Conservation (phyloP, 2,329 filamentous ascomycete species). For the Penicillium sp. region DNA sequence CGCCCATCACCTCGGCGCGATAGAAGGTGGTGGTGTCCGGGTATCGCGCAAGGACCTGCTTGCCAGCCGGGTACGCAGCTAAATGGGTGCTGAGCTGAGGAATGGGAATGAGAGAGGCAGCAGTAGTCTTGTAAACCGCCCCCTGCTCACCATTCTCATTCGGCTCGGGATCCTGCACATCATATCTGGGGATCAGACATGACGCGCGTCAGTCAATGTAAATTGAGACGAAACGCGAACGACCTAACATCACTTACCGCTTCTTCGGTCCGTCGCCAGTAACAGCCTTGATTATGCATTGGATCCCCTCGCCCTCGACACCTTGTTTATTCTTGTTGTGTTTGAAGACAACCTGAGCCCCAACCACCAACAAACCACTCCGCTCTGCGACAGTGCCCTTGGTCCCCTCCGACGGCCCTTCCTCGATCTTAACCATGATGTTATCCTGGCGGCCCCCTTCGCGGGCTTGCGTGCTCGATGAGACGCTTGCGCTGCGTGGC, state of each 20-base stretch:
- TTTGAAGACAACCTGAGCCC: conserved; percentile 52
- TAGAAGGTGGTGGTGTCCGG: conserved; percentile 85
- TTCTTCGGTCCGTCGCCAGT: conserved; percentile 70
- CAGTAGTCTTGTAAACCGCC: conserved; percentile 64
- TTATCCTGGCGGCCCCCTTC: conserved; percentile 39
- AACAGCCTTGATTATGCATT: conserved; percentile 74
- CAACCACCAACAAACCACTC: conserved; percentile 44
- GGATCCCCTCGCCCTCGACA: conserved; percentile 59
- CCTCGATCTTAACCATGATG: conserved; percentile 43
- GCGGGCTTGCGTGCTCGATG: conserved; percentile 38
- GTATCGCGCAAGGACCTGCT: conserved; percentile 73
- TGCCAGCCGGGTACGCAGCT: conserved; percentile 62
- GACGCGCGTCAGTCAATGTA: conserved; percentile 16
- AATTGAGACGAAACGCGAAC: not conserved
- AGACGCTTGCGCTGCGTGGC: conserved; percentile 44
- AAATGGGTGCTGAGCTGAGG: conserved; percentile 60
- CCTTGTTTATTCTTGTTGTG: conserved; percentile 51
- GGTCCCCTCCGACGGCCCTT: conserved; percentile 41
- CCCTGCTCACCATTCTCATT: conserved; percentile 65
- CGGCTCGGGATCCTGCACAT: conserved; percentile 75
- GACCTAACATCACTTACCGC: conserved; percentile 42
- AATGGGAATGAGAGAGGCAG: conserved; percentile 74
- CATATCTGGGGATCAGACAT: conserved; percentile 54
- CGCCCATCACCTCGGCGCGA: conserved; percentile 74
- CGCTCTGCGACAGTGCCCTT: conserved; percentile 47